These are phyloP conservation scores for Leccinum solheimii DNA, from an alignment of 1,284 basidiomycete genomes.

Conservation along the genomic window DNA sequence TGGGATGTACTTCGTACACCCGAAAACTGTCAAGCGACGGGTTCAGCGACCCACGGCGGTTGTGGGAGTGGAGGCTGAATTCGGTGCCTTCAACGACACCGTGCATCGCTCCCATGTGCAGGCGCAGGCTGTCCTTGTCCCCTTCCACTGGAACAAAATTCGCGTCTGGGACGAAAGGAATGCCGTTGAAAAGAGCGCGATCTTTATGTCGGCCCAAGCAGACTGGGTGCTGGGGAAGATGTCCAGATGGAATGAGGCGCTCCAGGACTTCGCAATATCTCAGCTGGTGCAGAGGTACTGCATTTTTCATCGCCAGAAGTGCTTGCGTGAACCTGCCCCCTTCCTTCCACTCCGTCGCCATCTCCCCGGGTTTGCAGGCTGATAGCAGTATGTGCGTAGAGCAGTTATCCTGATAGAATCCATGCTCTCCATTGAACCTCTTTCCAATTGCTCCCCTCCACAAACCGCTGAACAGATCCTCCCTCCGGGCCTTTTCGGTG, in stretches of 20 bases:
- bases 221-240: conserved; percentile 45
- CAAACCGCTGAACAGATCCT: conserved; percentile 53
- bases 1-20: conserved; percentile 53
- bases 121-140: conserved; percentile 42
- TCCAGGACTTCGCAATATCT: conserved; percentile 52
- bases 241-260: conserved; percentile 38
- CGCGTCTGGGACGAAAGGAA: conserved; percentile 53
- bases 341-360: conserved; percentile 57
- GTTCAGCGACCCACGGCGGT: conserved; percentile 55
- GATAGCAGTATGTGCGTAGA: conserved; percentile 53
- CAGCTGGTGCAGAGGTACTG: conserved; percentile 50
- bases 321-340: conserved; percentile 60
- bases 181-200: conserved; percentile 54
- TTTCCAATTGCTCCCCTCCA: conserved; percentile 51
- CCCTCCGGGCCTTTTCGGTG: conserved; percentile 47
- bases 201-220: conserved; percentile 50
- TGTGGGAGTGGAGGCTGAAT: conserved; percentile 60
- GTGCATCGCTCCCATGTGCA: conserved; percentile 59
- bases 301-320: conserved; percentile 48
- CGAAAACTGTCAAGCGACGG: conserved; percentile 50
- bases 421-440: conserved; percentile 38
- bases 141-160: conserved; percentile 47
- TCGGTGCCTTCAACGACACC: conserved; percentile 61
- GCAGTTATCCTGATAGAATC: conserved; percentile 47
- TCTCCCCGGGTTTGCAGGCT: conserved; percentile 52